Conservation (phyloP, 257 asterid genomes). For the Catharanthus roseus region DNA sequence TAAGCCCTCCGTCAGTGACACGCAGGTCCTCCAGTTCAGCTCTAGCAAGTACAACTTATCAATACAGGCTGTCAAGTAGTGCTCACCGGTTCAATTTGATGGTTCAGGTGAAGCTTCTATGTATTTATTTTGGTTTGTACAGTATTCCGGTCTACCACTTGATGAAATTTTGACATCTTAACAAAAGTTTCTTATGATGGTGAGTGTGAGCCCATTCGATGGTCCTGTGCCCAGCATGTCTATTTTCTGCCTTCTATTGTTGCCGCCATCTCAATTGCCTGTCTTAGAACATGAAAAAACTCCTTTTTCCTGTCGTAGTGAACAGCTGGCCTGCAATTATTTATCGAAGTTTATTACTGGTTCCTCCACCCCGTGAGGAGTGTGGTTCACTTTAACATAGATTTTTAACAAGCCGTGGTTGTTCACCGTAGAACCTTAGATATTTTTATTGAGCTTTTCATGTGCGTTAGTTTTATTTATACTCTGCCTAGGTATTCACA, state of each 20-base stretch:
- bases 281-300: no score
- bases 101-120: constrained; percentile 84
- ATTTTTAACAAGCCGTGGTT: no score
- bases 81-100: constrained; percentile 91
- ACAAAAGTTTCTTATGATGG: neutral
- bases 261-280: no score
- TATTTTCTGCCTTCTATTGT: neutral
- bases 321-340: no score
- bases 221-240: neutral
- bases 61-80: constrained; percentile 88
- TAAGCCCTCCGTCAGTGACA: constrained; percentile 58
- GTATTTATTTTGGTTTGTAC: constrained; percentile 2
- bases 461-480: neutral
- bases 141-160: neutral
- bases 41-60: constrained; percentile 43
- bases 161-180: neutral
- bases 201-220: neutral
- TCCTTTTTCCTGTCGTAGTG: no score
- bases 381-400: no score
- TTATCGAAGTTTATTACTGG: no score
- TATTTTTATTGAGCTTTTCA: neutral
- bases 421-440: no score
- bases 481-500: neutral
- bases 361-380: no score
- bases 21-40: constrained; percentile 54